These are phyloP conservation scores for Suillus bovinus DNA, from an alignment of 768 basidiomycete species.

Conservation along the genomic window DNA sequence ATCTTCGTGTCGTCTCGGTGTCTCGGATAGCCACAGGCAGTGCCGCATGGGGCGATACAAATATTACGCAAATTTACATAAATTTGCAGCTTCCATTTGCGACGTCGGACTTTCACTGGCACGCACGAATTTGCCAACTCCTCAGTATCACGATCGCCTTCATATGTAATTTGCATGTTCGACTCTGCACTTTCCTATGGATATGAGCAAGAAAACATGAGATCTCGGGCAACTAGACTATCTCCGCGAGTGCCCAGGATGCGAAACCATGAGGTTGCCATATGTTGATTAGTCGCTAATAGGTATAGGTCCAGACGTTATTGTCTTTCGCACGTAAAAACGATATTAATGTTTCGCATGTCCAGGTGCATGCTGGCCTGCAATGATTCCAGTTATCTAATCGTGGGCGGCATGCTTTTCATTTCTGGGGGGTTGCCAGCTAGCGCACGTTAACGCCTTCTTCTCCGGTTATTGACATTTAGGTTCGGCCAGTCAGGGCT, in stretches of 20 bases:
- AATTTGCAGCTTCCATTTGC: background rate
- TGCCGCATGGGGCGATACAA: background rate
- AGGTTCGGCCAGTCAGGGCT: background rate
- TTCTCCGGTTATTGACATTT: background rate
- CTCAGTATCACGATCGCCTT: background rate
- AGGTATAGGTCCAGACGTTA: background rate
- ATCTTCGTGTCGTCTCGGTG: background rate
- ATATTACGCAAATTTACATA: background rate
- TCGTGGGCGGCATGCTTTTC: slow-evolving; percentile 1
- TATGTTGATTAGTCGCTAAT: background rate
- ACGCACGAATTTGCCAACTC: background rate
- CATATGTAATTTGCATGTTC: background rate
- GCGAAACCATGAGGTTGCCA: background rate
- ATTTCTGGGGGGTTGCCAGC: background rate
- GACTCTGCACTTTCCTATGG: background rate
- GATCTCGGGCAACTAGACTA: background rate
- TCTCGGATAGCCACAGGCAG: background rate
- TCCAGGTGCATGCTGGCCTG: background rate
- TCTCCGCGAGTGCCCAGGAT: background rate
- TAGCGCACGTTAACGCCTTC: background rate
- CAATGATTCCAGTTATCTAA: slow-evolving; percentile 5
- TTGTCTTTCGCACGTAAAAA: slow-evolving; percentile 2
- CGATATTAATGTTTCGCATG: background rate
- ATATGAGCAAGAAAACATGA: background rate
- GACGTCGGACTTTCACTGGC: background rate